Percentiles rank a stretch among this genome's conserved stretches.
These are phyloP conservation scores for Gaultheria prostrata DNA, from an alignment of 148 eudicot genomes.

Conservation along the genomic window DNA sequence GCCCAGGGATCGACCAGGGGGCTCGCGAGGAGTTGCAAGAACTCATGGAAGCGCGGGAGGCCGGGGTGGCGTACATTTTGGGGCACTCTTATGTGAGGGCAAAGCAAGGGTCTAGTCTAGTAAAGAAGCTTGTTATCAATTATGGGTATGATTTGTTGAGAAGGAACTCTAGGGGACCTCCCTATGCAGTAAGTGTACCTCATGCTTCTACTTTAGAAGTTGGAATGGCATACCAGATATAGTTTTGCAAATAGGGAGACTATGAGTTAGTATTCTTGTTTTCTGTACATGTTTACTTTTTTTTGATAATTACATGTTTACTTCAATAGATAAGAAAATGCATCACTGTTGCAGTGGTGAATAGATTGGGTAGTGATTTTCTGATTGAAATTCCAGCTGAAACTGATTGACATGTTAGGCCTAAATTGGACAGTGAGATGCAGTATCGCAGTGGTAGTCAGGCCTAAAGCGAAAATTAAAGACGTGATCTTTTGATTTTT, in stretches of 20 bases:
- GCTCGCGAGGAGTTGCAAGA: constrained; percentile 65
- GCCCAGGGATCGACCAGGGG: constrained; percentile 47
- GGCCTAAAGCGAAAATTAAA: too few species aligned
- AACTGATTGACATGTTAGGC: background rate
- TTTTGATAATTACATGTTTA: background rate
- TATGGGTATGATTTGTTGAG: constrained; percentile 87
- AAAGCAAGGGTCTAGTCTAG: constrained; percentile 70
- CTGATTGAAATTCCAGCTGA: background rate
- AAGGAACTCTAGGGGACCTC: constrained; percentile 66
- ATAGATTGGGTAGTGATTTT: background rate
- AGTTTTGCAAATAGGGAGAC: constrained; percentile 1
- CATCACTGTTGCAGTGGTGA: background rate
- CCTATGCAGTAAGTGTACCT: constrained; percentile 68
- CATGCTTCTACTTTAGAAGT: constrained; percentile 96
- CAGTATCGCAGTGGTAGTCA: too few species aligned
- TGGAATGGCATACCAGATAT: constrained; percentile 84
- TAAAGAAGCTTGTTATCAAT: constrained; percentile 69
- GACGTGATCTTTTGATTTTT: too few species aligned
- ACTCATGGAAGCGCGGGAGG: constrained; percentile 87
- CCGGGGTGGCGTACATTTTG: constrained; percentile 79
- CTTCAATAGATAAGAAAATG: background rate
- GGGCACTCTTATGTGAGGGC: constrained; percentile 86
- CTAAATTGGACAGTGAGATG: background rate
- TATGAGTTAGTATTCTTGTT: background rate
- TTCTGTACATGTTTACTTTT: background rate